Base-by-base conservation (phyloP, 1,139 yeast genomes). In the Suhomyces wounanorum region DNA sequence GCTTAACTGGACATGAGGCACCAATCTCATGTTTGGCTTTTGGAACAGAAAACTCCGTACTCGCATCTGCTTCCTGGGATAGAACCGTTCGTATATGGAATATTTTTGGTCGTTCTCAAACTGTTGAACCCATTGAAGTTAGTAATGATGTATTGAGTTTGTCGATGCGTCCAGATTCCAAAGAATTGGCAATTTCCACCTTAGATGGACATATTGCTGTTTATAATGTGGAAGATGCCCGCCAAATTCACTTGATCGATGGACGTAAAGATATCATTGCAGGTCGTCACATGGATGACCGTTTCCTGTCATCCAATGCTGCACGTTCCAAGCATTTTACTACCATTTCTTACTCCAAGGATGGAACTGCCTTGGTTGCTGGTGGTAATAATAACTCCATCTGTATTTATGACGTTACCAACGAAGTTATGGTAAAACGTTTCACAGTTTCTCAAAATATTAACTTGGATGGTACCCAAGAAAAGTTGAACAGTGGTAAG, bases 31-130 rank as follows among this genome's bases (percentile, higher is more conserved):
- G 91, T 57, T 75, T 94, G 44, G 83, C 95, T 10, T 94, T 95
- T 68, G 96, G 97, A 46, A 75, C 74, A 13, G 97, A 91, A 64
- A 85, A 82, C 55, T 81, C 90, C 21, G 78, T 85, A 10, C 75
- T 94, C 52, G 98, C 96, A 2, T 86, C 95, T 52, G 96, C 97
- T 1, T 87, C 96, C 26, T 95, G 99, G 99, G 99, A 94, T 70
- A 88, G 87, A 61, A 90, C 98, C 1, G 86, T 92, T 11, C 78
- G 99, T 59, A 77, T 94, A 11, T 94, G 99, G 99, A 88, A 86
- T 64, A 84, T 94, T 42, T 94, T 94, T 67, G 87, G 92, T 8
- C 81, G 96, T 59, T 79, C 90, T 0, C 91, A 85, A 63, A 85
- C 84, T 45, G 96, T 89, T 44, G 99, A 94, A 68, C 98, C 99